phyloP scores from a whole-genome alignment of 352 stramenopile genomes.

The Phytophthora citricola region DNA sequence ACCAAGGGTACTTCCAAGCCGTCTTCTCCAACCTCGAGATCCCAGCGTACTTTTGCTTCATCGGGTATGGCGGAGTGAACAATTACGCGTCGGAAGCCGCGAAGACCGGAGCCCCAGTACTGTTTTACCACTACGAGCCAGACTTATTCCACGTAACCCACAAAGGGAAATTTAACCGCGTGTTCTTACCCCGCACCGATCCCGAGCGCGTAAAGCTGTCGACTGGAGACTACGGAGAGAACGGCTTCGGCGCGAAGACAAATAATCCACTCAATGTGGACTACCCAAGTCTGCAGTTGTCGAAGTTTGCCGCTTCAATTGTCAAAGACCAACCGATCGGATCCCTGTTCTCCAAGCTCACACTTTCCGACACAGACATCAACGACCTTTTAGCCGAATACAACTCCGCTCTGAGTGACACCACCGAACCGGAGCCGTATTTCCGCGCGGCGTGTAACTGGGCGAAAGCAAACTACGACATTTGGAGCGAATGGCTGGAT shows the following conservation, averaged over 20 bases:
- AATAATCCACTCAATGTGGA: constrained; percentile 55
- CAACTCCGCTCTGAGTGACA: constrained; percentile 45
- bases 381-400: constrained; percentile 45
- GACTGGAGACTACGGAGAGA: constrained; percentile 53
- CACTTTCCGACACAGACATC: too few species aligned
- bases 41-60: constrained; percentile 72
- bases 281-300: constrained; percentile 42
- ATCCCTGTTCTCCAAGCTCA: constrained; percentile 24
- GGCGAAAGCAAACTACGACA: too few species aligned
- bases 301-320: constrained; percentile 41
- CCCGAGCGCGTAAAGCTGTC: constrained; percentile 40
- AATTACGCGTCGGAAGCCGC: constrained; percentile 44
- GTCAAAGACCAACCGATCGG: constrained; percentile 32
- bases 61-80: constrained; percentile 47
- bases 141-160: constrained; percentile 54
- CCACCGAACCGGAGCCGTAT: too few species aligned
- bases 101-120: constrained; percentile 24
- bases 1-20: constrained; percentile 54
- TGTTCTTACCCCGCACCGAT: constrained; percentile 44
- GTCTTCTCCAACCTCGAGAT: constrained; percentile 55
- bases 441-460: too few species aligned
- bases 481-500: too few species aligned
- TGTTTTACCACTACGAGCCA: constrained; percentile 68
- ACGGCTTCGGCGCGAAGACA: constrained; percentile 52
- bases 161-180: constrained; percentile 45